Base-by-base conservation (phyloP, 345 rosid genomes). In the Corchorus capsularis region DNA sequence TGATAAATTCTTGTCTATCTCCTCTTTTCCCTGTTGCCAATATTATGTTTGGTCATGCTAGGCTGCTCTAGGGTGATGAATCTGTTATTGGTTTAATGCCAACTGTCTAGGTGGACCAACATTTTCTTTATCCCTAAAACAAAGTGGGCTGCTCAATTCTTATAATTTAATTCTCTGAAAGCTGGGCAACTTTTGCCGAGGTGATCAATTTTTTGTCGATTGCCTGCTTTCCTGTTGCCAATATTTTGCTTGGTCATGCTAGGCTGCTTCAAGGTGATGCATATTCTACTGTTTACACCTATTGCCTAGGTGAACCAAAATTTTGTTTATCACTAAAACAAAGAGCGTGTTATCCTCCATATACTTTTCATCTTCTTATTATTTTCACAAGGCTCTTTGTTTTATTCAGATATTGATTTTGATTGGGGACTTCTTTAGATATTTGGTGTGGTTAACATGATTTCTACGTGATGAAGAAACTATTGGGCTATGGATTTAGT, bases 171-270 rank as follows among this genome's bases (percentile, higher is more conserved):
- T 6, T 32, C 39, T 61, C 20, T 27, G 16, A 41, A 57, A 76
- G 32, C 11, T 13, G 17, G 81, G 85, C 90, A 83, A 79, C 87
- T 82, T 82, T 78, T 83, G 86, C 86, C 82, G 80, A 85, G 88
- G 88, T 69, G 71, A 83, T 87, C 75, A 72, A 16, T 80, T 70
- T 1, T 63, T 39, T 83, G 59, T 80, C 63, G 83, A 72, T 82
- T 74, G 56, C 88, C 80, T 82, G 82, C 85, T 85, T 83, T 85
- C 88, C 87, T 87, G 88, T 87, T 87, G 88, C 88, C 88, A 8
- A 85, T 49, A 83, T 77, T 62, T 59, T 71, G 4, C 10, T 45
- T 65, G 60, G 79, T 52, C 81, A 17, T 63, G 62, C 14, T 80
- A 5, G 41, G 64, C 53, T 80, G 19, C 66, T 56, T 45, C 47